phyloP scores from a whole-genome alignment of 2,329 filamentous ascomycete genomes.

The Trichophyton simii region DNA sequence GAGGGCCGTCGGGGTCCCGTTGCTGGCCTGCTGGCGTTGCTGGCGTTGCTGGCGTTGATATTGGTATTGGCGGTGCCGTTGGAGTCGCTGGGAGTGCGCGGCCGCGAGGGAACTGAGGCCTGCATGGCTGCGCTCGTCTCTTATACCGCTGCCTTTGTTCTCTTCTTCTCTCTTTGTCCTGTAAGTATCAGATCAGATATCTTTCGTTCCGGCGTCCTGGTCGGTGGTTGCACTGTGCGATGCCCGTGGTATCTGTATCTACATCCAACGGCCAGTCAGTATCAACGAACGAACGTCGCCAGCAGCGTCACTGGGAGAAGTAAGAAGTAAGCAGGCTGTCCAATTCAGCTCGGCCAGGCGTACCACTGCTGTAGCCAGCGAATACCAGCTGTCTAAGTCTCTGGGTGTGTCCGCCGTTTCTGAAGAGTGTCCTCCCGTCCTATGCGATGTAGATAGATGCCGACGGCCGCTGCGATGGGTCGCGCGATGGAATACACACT shows the following conservation, averaged over 20 bases:
- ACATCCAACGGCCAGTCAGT: background rate
- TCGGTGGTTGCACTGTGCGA: background rate
- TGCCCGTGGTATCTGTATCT: background rate
- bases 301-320: background rate
- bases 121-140: background rate
- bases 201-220: background rate
- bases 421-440: background rate
- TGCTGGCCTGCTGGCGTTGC: background rate
- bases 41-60: background rate
- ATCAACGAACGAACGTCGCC: background rate
- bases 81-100: conserved; percentile 25
- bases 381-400: background rate
- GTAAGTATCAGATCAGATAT: background rate
- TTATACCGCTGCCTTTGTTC: background rate
- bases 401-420: background rate
- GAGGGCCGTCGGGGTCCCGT: conserved; percentile 35
- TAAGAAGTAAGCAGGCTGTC: background rate
- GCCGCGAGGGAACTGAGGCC: conserved; percentile 13
- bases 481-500: background rate
- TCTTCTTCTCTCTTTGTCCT: background rate
- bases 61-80: conserved; percentile 20
- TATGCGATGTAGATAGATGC: background rate
- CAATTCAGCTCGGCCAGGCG: background rate
- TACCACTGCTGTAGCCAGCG: background rate
- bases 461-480: background rate